These are phyloP conservation scores for Boletus reticulatus DNA, from an alignment of 768 basidiomycete species.

Conservation along the genomic window DNA sequence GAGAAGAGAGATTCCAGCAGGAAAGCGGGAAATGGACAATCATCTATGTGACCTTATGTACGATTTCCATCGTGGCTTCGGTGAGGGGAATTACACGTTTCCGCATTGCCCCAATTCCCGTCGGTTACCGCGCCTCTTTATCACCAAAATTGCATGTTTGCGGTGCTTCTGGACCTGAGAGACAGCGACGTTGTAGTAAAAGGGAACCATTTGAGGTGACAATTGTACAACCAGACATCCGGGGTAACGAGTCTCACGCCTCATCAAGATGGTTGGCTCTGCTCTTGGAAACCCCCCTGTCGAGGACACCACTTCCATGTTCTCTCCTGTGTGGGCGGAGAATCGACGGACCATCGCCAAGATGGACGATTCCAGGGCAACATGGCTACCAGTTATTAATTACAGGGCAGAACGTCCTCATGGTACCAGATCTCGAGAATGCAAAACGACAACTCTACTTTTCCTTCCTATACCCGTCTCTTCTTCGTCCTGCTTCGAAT, in stretches of 20 bases:
- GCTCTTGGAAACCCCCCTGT: not conserved
- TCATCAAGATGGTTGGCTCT: not conserved
- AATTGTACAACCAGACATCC: not conserved
- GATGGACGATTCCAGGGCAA: slow-evolving; percentile 12
- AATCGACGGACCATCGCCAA: slow-evolving; percentile 19
- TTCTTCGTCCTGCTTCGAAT: slow-evolving; percentile 1
- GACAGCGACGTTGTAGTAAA: not conserved
- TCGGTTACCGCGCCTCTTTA: slow-evolving; percentile 29
- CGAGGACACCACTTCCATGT: not conserved
- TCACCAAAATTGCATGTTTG: slow-evolving; percentile 22
- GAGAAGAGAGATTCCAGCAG: slow-evolving; percentile 17
- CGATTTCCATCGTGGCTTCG: slow-evolving; percentile 34
- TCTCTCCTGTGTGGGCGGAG: slow-evolving; percentile 18
- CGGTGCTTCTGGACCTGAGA: slow-evolving; percentile 18
- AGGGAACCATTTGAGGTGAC: not conserved
- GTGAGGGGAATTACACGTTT: slow-evolving; percentile 29
- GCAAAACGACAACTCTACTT: not conserved
- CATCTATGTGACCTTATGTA: slow-evolving; percentile 28
- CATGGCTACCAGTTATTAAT: slow-evolving; percentile 10
- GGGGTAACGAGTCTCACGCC: not conserved
- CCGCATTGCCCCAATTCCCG: slow-evolving; percentile 32
- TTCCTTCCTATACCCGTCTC: not conserved
- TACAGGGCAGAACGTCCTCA: slow-evolving; percentile 9
- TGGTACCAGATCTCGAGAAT: slow-evolving; percentile 11
- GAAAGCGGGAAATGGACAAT: slow-evolving; percentile 10